These are phyloP conservation scores for Calonectria ilicicola DNA, from an alignment of 2,329 filamentous ascomycete species.

Conservation along the genomic window DNA sequence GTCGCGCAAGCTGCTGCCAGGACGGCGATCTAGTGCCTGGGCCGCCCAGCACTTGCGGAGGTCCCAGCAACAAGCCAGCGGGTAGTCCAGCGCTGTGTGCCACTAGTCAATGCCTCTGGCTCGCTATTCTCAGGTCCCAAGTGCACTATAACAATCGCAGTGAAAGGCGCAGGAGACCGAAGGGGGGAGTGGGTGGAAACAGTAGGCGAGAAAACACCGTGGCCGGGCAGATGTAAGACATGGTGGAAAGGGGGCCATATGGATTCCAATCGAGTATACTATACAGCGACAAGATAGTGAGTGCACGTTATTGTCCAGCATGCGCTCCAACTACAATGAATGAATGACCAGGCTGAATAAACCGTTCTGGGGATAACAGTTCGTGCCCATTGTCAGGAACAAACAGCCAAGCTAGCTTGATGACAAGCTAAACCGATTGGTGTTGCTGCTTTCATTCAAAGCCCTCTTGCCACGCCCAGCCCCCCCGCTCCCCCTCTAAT, in stretches of 20 bases:
- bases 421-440: not conserved
- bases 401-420: not conserved
- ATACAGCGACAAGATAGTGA: not conserved
- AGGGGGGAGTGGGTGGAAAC: not conserved
- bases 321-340: not conserved
- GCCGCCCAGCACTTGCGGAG: constrained; percentile 6
- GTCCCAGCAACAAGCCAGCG: constrained; percentile 12
- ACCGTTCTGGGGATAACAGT: not conserved
- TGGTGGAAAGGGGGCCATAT: not conserved
- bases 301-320: not conserved
- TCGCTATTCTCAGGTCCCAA: constrained; percentile 3
- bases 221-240: not conserved
- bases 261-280: not conserved
- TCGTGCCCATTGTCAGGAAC: not conserved
- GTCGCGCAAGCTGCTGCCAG: constrained; percentile 12
- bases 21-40: constrained; percentile 20
- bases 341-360: not conserved
- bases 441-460: constrained; percentile 1
- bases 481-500: constrained; percentile 16
- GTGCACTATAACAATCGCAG: not conserved
- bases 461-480: constrained; percentile 18
- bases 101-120: not conserved
- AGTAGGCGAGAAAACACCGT: not conserved
- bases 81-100: constrained; percentile 9
- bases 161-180: not conserved